phyloP scores from a whole-genome alignment of 768 basidiomycete species.

The Phylloporus scabripes region DNA sequence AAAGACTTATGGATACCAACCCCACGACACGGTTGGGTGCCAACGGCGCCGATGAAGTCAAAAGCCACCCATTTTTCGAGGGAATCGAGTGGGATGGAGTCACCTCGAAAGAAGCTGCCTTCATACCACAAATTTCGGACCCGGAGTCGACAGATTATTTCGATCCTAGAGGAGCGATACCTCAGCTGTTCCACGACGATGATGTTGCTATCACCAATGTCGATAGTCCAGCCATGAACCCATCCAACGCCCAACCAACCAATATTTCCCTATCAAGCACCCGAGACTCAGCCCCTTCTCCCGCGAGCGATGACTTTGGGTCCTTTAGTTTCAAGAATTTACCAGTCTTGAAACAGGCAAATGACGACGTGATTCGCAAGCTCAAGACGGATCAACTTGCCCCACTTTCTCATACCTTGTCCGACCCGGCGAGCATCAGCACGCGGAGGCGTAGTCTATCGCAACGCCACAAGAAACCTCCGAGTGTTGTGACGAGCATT shows the following conservation, averaged over 20 bases:
- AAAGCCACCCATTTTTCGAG: slow-evolving; percentile 83
- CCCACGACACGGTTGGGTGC: slow-evolving; percentile 76
- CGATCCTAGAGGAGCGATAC: slow-evolving; percentile 89
- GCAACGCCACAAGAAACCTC: slow-evolving; percentile 71
- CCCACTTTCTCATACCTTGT: slow-evolving; percentile 68
- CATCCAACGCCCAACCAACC: slow-evolving; percentile 13
- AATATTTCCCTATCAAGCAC: slow-evolving; percentile 30
- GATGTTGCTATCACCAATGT: slow-evolving; percentile 55
- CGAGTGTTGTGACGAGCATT: slow-evolving; percentile 66
- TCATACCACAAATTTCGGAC: slow-evolving; percentile 92
- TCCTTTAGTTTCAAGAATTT: slow-evolving; percentile 98
- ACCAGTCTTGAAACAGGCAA: slow-evolving; percentile 92
- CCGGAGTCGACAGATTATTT: slow-evolving; percentile 99
- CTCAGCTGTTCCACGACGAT: slow-evolving; percentile 89
- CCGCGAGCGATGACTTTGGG: slow-evolving; percentile 87
- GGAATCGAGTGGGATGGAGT: slow-evolving; percentile 94
- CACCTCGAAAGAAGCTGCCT: slow-evolving; percentile 82
- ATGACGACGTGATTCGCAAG: slow-evolving; percentile 96
- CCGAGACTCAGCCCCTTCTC: slow-evolving; percentile 42
- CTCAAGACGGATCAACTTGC: slow-evolving; percentile 86
- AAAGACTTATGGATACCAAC: slow-evolving; percentile 75
- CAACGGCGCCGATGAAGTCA: slow-evolving; percentile 88
- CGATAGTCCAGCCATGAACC: slow-evolving; percentile 38
- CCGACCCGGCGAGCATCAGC: slow-evolving; percentile 55
- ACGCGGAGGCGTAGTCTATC: slow-evolving; percentile 78